phyloP scores from a whole-genome alignment of 2,329 filamentous ascomycete species.

The Knufia petricola region DNA sequence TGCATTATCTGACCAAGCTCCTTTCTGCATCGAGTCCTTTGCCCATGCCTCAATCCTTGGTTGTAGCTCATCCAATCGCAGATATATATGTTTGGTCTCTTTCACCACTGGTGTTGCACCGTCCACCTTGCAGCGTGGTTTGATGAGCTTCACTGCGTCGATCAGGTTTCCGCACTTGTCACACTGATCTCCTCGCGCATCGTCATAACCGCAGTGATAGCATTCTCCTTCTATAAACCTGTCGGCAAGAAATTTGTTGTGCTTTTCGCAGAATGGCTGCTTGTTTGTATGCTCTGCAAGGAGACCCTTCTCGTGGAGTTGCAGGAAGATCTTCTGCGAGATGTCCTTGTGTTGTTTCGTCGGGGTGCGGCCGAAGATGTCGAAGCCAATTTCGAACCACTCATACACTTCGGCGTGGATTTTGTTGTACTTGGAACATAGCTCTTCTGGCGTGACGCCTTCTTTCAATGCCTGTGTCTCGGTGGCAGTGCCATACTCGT shows the following conservation, averaged over 20 bases:
- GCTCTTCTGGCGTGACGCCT: constrained; percentile 66
- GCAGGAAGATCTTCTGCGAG: constrained; percentile 78
- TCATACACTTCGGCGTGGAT: constrained; percentile 86
- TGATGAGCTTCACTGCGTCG: constrained; percentile 66
- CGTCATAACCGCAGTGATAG: constrained; percentile 49
- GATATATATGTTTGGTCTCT: constrained; percentile 81
- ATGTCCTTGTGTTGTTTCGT: constrained; percentile 85
- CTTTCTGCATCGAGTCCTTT: constrained; percentile 60
- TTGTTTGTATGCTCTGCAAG: constrained; percentile 77
- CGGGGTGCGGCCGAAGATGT: constrained; percentile 88
- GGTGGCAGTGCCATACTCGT: constrained; percentile 93
- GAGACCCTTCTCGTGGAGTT: constrained; percentile 80
- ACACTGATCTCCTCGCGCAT: constrained; percentile 65
- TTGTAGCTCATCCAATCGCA: constrained; percentile 77
- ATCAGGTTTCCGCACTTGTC: constrained; percentile 64
- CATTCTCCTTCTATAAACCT: constrained; percentile 50
- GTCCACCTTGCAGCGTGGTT: constrained; percentile 86
- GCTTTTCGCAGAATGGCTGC: constrained; percentile 81
- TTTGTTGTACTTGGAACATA: constrained; percentile 87
- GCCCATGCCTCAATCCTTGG: constrained; percentile 70
- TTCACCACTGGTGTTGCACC: constrained; percentile 67
- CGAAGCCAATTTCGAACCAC: constrained; percentile 93
- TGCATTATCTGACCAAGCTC: constrained; percentile 41
- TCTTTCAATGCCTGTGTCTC: constrained; percentile 93
- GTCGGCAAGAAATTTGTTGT: constrained; percentile 62